Conservation (phyloP, 1,139 yeast genomes). For the Blastobotrys raffinosifermentans region DNA sequence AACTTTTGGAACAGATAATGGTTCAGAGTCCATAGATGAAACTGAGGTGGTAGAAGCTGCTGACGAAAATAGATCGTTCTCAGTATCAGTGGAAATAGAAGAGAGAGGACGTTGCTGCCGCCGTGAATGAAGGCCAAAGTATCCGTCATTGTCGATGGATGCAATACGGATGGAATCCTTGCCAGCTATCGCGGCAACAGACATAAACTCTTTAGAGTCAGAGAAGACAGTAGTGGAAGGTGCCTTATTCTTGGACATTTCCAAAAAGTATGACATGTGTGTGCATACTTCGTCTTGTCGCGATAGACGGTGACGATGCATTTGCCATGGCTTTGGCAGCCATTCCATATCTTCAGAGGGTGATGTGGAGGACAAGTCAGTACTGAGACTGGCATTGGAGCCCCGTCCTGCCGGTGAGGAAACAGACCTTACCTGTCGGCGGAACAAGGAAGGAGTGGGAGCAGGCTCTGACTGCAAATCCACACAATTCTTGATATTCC, state of each 20-base stretch:
- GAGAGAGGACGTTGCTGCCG: not conserved
- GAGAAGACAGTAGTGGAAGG: slow-evolving; percentile 27
- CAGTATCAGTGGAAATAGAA: slow-evolving; percentile 1
- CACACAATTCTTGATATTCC: slow-evolving; percentile 48
- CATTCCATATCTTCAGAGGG: slow-evolving; percentile 19
- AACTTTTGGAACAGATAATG: too few relatives aligned
- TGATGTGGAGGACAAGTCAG: not conserved
- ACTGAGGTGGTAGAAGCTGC: slow-evolving; percentile 4
- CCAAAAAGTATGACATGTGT: slow-evolving; percentile 26
- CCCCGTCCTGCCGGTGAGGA: slow-evolving; percentile 5
- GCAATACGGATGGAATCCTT: slow-evolving; percentile 2
- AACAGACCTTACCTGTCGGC: slow-evolving; percentile 2
- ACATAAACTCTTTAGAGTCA: slow-evolving; percentile 27
- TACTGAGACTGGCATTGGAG: not conserved
- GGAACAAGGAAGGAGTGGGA: slow-evolving; percentile 4
- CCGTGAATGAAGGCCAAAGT: slow-evolving; percentile 26
- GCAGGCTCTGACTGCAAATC: slow-evolving; percentile 9
- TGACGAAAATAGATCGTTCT: slow-evolving; percentile 9
- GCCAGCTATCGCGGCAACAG: slow-evolving; percentile 17
- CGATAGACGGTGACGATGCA: slow-evolving; percentile 28
- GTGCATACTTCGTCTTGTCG: slow-evolving; percentile 26
- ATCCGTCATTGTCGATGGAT: slow-evolving; percentile 27
- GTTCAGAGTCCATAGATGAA: not conserved
- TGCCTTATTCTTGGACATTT: slow-evolving; percentile 16
- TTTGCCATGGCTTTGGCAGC: slow-evolving; percentile 30